Evolutionary conservation across 2,329 filamentous ascomycete species (phyloP).

Genomic region (Colletotrichum nymphaeae): DNA sequence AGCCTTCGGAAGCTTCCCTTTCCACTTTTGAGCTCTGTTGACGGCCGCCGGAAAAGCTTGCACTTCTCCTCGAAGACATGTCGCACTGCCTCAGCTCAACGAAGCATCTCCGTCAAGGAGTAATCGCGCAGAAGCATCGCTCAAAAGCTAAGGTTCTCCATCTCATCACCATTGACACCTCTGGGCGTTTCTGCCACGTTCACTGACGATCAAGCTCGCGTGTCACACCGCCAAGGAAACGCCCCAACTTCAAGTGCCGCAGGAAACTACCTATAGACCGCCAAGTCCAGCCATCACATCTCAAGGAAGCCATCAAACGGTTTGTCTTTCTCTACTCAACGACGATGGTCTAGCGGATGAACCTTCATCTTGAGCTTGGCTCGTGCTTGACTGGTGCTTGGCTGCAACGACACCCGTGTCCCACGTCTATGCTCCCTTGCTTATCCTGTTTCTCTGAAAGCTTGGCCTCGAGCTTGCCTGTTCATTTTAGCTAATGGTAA

Average conservation of each 20-base stretch:
- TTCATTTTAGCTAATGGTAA: conserved; percentile 1
- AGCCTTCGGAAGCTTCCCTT: not conserved
- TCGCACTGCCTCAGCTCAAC: not conserved
- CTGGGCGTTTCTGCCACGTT: not conserved
- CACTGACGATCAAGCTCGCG: conserved; percentile 14
- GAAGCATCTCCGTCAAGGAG: no score
- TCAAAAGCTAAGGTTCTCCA: not conserved
- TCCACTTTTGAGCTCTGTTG: not conserved
- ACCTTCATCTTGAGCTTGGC: not conserved
- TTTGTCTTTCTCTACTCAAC: not conserved
- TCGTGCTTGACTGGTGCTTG: not conserved
- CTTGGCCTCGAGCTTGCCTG: not conserved
- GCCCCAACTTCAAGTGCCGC: conserved; percentile 20
- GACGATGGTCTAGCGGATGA: not conserved
- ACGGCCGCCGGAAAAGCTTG: not conserved
- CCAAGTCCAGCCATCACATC: not conserved
- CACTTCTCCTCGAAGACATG: not conserved
- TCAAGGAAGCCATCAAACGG: not conserved
- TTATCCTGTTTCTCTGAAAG: conserved; percentile 19
- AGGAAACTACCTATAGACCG: conserved; percentile 9
- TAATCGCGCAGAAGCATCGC: not conserved
- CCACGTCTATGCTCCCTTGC: not conserved
- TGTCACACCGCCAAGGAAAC: conserved; percentile 23
- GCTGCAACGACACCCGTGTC: not conserved
- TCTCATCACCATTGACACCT: not conserved